Evolutionary conservation across 2,329 filamentous ascomycete genomes (phyloP).

Genomic region (Neonectria magnoliae): DNA sequence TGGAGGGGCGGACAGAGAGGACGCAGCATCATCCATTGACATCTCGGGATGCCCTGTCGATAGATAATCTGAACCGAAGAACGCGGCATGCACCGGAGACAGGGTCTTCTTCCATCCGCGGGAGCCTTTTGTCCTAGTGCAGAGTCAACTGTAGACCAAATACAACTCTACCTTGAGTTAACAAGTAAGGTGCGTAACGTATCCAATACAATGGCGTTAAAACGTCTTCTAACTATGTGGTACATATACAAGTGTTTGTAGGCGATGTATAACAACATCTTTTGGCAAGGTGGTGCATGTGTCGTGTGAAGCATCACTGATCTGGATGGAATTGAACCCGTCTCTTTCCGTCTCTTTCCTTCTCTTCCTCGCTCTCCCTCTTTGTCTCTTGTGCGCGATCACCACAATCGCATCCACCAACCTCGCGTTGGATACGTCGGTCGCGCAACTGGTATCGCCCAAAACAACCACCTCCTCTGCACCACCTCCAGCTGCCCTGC

Average conservation of each 20-base stretch:
- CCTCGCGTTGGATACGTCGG: constrained; percentile 27
- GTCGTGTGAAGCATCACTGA: constrained; percentile 17
- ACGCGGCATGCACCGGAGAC: background rate
- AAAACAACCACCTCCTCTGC: constrained; percentile 24
- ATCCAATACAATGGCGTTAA: background rate
- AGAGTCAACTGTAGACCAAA: too few species aligned
- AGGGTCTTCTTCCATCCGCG: background rate
- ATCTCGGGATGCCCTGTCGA: background rate
- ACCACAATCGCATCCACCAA: constrained; percentile 18
- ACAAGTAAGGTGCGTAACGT: background rate
- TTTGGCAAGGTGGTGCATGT: constrained; percentile 1
- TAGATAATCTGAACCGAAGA: background rate
- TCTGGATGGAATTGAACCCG: background rate
- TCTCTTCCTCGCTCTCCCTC: background rate
- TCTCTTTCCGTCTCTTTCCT: background rate
- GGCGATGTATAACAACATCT: background rate
- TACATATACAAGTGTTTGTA: background rate
- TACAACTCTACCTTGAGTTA: too few species aligned
- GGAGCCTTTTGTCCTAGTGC: background rate
- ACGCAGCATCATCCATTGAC: background rate
- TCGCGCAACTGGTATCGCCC: constrained; percentile 30
- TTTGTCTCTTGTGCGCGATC: background rate
- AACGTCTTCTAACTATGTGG: background rate
- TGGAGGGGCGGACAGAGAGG: background rate
- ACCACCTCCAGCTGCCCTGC: constrained; percentile 21